Base-by-base conservation (phyloP, 768 basidiomycete species). In the Favolaschia claudopus region DNA sequence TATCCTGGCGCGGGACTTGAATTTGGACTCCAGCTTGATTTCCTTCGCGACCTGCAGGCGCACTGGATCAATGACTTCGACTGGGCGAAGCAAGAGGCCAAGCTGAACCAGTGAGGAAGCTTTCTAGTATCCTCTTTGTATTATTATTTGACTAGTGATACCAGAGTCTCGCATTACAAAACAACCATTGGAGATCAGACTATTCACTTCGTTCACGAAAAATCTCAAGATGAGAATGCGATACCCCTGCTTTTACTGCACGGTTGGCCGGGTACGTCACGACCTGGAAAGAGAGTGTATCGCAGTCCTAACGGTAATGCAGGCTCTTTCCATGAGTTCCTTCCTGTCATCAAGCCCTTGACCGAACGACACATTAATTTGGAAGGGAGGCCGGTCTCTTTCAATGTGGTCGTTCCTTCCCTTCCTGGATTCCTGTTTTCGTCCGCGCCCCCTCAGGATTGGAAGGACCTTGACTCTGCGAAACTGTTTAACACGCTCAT, bases 401-500 rank as follows among this genome's bases (percentile, higher is more conserved):
- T 44, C 45, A 31, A 56, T 27, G 46, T 63, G 14, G 25, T 54
- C 3, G 52, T 36, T 7, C 58, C 58, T 17, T 48, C 58, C 25
- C 40, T 67, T 12, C 66, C 68, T 5, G 68, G 68, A 5, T 68
- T 63, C 46, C 46, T 54, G 32, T 67, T 65, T 36, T 65, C 64
- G 19, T 60, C 63, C 5, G 58, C 66, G 14, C 63, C 63, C 3
- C 49, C 51, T 8, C 38, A 54, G 27, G 55, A 59, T 8, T 60
- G 68, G 60, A 67, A 31, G 4, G 57, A 58, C 10, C 50, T 36
- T 14, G 69, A 72, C 44, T 69, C 61, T 31, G 71, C 71, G 5
- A 56, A 66, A n/a, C 34, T 70, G 17, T 71, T 66, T 48, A 64
- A 72, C 51, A 67, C 60, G 4, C 63, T 72, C n/a, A 70, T 72